Evolutionary conservation across 441 rosid species (phyloP).

Genomic region (Geranium incanum): DNA sequence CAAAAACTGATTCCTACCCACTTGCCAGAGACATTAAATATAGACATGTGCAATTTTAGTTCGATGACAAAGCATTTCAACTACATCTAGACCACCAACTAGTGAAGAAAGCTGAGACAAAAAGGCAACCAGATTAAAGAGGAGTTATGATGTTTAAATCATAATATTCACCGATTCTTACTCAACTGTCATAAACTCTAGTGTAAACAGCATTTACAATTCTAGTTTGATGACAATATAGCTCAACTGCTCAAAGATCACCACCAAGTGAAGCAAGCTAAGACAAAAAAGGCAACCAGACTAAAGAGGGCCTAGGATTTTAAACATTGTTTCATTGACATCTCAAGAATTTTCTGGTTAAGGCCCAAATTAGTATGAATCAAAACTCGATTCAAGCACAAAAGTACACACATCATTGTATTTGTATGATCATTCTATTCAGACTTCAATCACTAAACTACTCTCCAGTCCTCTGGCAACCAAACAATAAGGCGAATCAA

Average conservation of each 20-base stretch:
- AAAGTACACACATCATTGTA: not conserved
- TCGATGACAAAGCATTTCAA: no score
- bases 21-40: no score
- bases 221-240: not conserved
- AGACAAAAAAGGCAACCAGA: not conserved
- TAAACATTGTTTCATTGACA: not conserved
- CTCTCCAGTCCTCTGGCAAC: not conserved
- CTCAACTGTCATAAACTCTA: not conserved
- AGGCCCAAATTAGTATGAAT: not conserved
- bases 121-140: no score
- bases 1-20: no score
- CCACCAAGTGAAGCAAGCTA: not conserved
- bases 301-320: not conserved
- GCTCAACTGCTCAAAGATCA: not conserved
- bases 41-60: no score
- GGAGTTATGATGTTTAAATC: no score
- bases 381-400: not conserved
- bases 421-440: constrained; percentile 4
- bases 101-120: no score
- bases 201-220: not conserved
- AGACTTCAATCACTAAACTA: constrained; percentile 8
- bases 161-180: not conserved
- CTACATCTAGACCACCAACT: no score
- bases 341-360: not conserved
- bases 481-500: constrained; percentile 5